phyloP scores from a whole-genome alignment of 2,329 filamentous ascomycete species.

The Colletotrichum sp. region DNA sequence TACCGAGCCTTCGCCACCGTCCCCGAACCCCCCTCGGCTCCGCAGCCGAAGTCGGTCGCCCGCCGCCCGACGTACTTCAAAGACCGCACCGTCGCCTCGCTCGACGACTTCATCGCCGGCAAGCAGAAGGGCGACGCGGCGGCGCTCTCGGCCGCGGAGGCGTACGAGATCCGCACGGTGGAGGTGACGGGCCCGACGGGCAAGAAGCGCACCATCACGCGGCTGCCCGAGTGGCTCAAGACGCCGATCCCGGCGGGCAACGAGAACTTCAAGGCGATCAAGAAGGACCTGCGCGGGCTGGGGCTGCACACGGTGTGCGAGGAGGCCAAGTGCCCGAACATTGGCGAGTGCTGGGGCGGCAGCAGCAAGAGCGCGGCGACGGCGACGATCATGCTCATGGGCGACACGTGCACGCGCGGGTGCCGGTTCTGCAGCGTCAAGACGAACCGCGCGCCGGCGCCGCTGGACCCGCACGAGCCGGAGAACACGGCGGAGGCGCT shows the following conservation, averaged over 20 bases:
- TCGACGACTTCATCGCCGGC: conserved; percentile 61
- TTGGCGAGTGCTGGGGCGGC: conserved; percentile 97
- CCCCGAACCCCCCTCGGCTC: conserved; percentile 27
- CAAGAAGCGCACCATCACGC: conserved; percentile 68
- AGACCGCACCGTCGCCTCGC: conserved; percentile 59
- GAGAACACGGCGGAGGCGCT: conserved; percentile 96
- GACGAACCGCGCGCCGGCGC: conserved; percentile 75
- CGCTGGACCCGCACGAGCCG: conserved; percentile 93
- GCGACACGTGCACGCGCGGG: conserved; percentile 94
- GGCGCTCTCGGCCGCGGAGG: conserved; percentile 51
- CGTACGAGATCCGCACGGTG: conserved; percentile 65
- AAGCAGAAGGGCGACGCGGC: neutral
- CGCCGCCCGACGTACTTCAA: conserved; percentile 63
- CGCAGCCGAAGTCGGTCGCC: conserved; percentile 23
- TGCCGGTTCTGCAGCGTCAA: conserved; percentile 98
- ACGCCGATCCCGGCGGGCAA: conserved; percentile 87
- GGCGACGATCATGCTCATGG: conserved; percentile 99
- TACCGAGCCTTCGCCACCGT: conserved; percentile 52
- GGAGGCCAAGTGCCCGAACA: conserved; percentile 96
- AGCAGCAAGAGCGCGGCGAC: conserved; percentile 87
- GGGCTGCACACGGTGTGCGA: conserved; percentile 96
- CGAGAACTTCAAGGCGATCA: conserved; percentile 90
- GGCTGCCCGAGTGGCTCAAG: conserved; percentile 93
- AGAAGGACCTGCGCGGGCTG: conserved; percentile 87
- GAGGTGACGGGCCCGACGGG: conserved; percentile 65